Evolutionary conservation across 2,329 filamentous ascomycete genomes (phyloP), one percentile per base, ranked within the genome.

Genomic region (Basipetospora chlamydospora): DNA sequence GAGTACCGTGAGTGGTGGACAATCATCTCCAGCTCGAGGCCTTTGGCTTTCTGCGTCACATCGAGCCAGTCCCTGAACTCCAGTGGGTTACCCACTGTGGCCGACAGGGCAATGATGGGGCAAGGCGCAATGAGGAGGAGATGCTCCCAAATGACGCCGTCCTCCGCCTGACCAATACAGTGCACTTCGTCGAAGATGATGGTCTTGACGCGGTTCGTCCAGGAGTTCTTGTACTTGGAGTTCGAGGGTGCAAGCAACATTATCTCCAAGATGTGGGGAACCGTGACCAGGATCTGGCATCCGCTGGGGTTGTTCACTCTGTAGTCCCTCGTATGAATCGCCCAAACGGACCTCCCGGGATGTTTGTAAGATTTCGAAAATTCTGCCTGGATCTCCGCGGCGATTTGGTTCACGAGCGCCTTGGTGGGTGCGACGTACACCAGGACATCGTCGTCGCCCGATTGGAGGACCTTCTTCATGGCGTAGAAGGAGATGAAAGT

Each of bases 161-260:
- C 80, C 6, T 85, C 77, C 0, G 75, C 69, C 49, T 86, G 75
- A 0, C 81, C 79, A 41, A 88, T 87, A 23, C 73, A 84, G 50
- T 88, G 81, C 2, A 87, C 75, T 56, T 88, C 81, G 47, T 88
- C 81, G 40, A 87, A 87, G 35, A 87, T 84, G 49, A 87, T 85
- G 33, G 79, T 67, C 46, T 73, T 80, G 11, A 87, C 67, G 36
- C 77, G 61, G 3, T 64, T 63, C 0, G 79, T 69, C 80, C 80
- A 88, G 0, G 63, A 54, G 20, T 46, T 57, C 2, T 44, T 33
- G 2, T 61, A 58, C 7, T 66, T 69, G 3, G 79, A 76, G 44
- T 85, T 80, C 0, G 63, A 59, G 0, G 79, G 74, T 0, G 70
- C 64, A 34, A 80, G 58, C 2, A 87, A 61, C 77, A 88, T 82